Conservation (phyloP, 2,329 filamentous ascomycete genomes). For the Penicillium fuscoglaucum region DNA sequence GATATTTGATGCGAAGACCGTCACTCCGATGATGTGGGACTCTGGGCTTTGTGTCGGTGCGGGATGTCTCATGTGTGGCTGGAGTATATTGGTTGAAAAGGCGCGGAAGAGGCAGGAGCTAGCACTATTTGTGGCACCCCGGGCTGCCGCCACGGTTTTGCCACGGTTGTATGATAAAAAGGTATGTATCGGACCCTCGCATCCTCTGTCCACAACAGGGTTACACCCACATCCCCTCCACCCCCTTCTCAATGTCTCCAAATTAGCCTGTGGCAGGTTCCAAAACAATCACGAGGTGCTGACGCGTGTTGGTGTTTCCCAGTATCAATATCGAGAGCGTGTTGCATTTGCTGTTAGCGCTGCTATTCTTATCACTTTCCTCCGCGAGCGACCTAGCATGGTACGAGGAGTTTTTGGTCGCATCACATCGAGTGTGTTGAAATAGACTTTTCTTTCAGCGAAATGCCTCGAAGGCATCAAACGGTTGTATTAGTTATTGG, state of each 20-base stretch:
- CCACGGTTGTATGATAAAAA: constrained; percentile 66
- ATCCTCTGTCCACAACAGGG: constrained; percentile 17
- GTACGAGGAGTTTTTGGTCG: constrained; percentile 69
- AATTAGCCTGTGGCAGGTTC: constrained; percentile 10
- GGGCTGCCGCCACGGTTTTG: constrained; percentile 72
- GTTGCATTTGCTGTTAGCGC: constrained; percentile 66
- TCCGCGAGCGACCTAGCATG: constrained; percentile 60
- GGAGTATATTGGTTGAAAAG: constrained; percentile 75
- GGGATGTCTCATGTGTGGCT: constrained; percentile 75
- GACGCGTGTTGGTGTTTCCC: constrained; percentile 27
- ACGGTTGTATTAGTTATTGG: neutral
- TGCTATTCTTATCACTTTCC: constrained; percentile 68
- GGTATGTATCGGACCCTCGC: constrained; percentile 29
- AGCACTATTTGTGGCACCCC: constrained; percentile 75
- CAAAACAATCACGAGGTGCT: constrained; percentile 18
- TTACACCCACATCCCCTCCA: constrained; percentile 22
- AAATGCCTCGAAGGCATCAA: neutral
- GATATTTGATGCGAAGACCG: constrained; percentile 58
- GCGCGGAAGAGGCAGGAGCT: constrained; percentile 68
- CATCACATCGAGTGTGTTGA: constrained; percentile 42
- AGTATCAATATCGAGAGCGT: constrained; percentile 68
- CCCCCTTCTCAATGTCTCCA: constrained; percentile 5
- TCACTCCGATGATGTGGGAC: constrained; percentile 59
- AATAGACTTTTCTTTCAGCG: constrained; percentile 10
- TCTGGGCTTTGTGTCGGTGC: constrained; percentile 65